Base-by-base conservation (phyloP, 371 early-diverging fungal species). In the Mortierella sp. region DNA sequence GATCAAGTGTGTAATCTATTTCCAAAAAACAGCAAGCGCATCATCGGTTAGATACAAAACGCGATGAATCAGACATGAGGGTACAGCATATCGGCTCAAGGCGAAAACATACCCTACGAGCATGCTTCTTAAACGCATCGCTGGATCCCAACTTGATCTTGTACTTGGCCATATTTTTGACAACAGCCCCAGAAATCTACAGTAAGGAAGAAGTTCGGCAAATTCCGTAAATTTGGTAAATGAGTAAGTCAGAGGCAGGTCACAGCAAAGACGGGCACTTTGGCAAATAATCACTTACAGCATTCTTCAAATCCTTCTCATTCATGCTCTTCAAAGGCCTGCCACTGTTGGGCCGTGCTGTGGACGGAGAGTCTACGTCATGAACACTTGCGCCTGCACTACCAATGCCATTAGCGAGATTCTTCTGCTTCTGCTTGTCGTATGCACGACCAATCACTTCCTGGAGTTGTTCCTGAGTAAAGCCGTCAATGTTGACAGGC, bases 41-140 rank as follows among this genome's bases (percentile, higher is more conserved):
- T n/a, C n/a, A n/a, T n/a, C n/a, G n/a, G n/a, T n/a, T 21, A 31
- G 34, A 30, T 7, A 21, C 26, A 64, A 56, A 14, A 3, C n/a
- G n/a, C n/a, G n/a, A n/a, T n/a, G n/a, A n/a, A n/a, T n/a, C n/a
- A n/a, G n/a, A n/a, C n/a, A n/a, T n/a, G n/a, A n/a, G n/a, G n/a
- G n/a, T n/a, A n/a, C n/a, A n/a, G n/a, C n/a, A n/a, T n/a, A n/a
- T n/a, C n/a, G n/a, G n/a, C n/a, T n/a, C n/a, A n/a, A n/a, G n/a
- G n/a, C n/a, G n/a, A n/a, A n/a, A 26, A 54, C 56, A 50, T 76
- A 86, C 86, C 80, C 86, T 88, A 56, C 86, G 84, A 1, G 93
- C 93, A 46, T 87, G 82, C 59, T 89, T 86, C 80, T 92, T 92
- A 68, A 92, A 92, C 21, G 67, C 69, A 17, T 81, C 81, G 15